phyloP scores from a whole-genome alignment of 768 basidiomycete species.

The Tubosaeta sp. region DNA sequence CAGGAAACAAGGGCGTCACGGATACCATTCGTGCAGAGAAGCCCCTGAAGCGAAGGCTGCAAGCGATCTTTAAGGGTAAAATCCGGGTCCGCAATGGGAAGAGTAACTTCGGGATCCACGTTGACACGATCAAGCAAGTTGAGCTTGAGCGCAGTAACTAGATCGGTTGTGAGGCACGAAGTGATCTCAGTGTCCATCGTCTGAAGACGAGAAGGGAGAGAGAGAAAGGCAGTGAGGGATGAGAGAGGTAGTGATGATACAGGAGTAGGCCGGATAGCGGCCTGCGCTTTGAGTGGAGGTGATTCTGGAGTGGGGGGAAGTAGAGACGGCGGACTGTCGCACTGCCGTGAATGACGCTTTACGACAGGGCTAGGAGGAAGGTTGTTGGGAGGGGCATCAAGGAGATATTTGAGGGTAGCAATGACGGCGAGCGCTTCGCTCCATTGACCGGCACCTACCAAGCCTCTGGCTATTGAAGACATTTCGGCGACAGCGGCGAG shows the following conservation, averaged over 20 bases:
- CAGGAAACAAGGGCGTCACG: slow-evolving; percentile 66
- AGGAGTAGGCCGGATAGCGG: slow-evolving; percentile 25
- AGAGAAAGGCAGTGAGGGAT: slow-evolving; percentile 65
- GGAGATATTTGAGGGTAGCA: slow-evolving; percentile 60
- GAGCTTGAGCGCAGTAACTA: slow-evolving; percentile 63
- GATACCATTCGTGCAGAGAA: slow-evolving; percentile 67
- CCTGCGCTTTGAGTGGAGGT: slow-evolving; percentile 7
- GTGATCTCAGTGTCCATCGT: slow-evolving; percentile 72
- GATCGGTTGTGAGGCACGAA: slow-evolving; percentile 68
- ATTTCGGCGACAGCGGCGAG: slow-evolving; percentile 75
- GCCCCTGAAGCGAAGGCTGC: slow-evolving; percentile 70
- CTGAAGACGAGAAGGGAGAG: slow-evolving; percentile 71
- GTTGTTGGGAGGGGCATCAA: slow-evolving; percentile 32
- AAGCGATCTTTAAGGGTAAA: slow-evolving; percentile 58
- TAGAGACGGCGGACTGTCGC: slow-evolving; percentile 23
- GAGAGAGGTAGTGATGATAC: slow-evolving; percentile 53
- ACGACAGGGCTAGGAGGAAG: background rate
- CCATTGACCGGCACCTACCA: slow-evolving; percentile 88
- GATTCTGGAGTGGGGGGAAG: slow-evolving; percentile 38
- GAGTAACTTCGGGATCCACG: slow-evolving; percentile 13
- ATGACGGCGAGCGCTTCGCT: slow-evolving; percentile 75
- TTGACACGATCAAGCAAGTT: slow-evolving; percentile 59
- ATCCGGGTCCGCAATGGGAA: slow-evolving; percentile 26
- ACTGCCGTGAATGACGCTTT: slow-evolving; percentile 7
- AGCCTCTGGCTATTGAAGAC: slow-evolving; percentile 59